Evolutionary conservation across 805 yeast species (phyloP).

Genomic region (Torulaspora indica): DNA sequence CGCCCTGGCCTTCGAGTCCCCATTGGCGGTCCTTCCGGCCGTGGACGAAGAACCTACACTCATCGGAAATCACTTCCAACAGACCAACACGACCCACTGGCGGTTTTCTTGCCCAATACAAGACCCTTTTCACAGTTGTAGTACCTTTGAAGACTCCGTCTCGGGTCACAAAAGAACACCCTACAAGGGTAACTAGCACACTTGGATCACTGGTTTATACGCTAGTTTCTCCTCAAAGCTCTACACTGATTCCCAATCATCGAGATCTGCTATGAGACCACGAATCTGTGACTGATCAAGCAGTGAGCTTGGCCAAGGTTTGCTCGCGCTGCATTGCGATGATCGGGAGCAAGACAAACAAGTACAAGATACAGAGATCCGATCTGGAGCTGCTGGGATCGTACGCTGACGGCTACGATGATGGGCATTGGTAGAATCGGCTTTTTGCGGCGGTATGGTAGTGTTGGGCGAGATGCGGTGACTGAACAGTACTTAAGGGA

Average conservation of each 20-base stretch:
- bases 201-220: background rate
- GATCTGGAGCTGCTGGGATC: background rate
- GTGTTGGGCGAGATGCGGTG: slow-evolving; percentile 10
- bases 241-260: background rate
- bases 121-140: background rate
- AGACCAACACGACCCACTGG: background rate
- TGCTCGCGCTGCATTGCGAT: background rate
- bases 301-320: background rate
- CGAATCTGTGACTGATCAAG: background rate
- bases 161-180: slow-evolving; percentile 6
- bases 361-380: background rate
- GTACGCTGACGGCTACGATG: background rate
- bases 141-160: slow-evolving; percentile 5
- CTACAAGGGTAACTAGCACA: background rate
- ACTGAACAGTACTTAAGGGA: slow-evolving; percentile 28
- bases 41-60: background rate
- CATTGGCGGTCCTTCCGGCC: background rate
- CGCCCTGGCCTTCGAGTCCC: background rate
- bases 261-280: background rate
- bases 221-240: background rate
- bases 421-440: background rate
- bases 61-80: background rate
- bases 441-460: slow-evolving; percentile 3
- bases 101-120: background rate
- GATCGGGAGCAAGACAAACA: background rate